A percentile compares a stretch with the other conserved stretches of the same genome.
These are phyloP conservation scores for Eremochloa ophiuroides DNA, from an alignment of 176 grass and related monocot genomes.

Conservation along the genomic window DNA sequence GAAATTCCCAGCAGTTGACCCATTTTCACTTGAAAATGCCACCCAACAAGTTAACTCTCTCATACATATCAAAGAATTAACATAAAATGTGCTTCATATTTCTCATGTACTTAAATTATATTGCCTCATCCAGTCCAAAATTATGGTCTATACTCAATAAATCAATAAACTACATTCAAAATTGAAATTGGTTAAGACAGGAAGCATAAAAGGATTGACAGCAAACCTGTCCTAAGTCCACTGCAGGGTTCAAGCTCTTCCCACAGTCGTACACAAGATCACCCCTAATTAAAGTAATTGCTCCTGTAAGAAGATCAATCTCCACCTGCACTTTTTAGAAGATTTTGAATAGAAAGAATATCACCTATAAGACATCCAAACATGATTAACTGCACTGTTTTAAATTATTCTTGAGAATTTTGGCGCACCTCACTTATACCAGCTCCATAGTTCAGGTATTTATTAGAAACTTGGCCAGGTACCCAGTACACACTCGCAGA, in stretches of 20 bases:
- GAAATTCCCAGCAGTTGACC: neutral
- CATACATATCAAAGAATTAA: neutral
- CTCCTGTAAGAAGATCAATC: constrained; percentile 62
- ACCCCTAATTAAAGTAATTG: constrained; percentile 44
- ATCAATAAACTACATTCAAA: neutral
- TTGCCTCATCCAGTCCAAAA: neutral
- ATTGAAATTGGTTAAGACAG: neutral
- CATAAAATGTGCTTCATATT: neutral
- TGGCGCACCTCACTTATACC: too few relatives aligned
- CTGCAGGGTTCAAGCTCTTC: constrained; percentile 65
- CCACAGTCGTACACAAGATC: constrained; percentile 68
- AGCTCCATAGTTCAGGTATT: constrained; percentile 68
- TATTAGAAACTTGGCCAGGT: constrained; percentile 24
- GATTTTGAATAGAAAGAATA: neutral
- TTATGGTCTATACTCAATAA: neutral
- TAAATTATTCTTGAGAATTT: neutral
- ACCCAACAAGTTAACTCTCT: neutral
- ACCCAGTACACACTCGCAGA: constrained; percentile 58
- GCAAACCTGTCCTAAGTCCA: constrained; percentile 66
- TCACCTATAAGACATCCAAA: neutral
- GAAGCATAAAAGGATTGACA: neutral
- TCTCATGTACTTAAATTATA: neutral
- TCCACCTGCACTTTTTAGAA: constrained; percentile 42
- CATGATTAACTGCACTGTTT: neutral
- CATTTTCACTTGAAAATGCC: neutral